A percentile compares a stretch with the other conserved stretches of the same genome.
Evolutionary conservation across 148 eudicot genomes (phyloP).

Genomic region (Chenopodium suecicum): DNA sequence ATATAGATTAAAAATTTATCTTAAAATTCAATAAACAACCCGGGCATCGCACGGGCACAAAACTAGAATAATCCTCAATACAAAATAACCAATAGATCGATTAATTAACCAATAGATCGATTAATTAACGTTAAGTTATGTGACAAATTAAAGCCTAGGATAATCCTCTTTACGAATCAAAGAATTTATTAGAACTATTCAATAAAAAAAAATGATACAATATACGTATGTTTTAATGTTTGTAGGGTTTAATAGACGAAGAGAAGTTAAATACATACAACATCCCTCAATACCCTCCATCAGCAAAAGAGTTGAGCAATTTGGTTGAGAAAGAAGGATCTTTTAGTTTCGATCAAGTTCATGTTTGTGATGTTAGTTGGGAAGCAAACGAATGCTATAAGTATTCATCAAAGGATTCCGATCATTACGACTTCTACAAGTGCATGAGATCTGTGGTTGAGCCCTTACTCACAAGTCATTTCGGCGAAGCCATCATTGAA

Average conservation of each 20-base stretch:
- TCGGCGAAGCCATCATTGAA: conserved; percentile 44
- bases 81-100: too few relatives aligned
- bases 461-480: conserved; percentile 45
- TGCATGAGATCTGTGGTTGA: conserved; percentile 56
- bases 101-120: too few relatives aligned
- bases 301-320: conserved; percentile 37
- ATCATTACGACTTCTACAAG: conserved; percentile 8
- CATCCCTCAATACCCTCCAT: conserved; percentile 52
- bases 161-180: too few relatives aligned
- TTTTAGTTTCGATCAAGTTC: conserved; percentile 31
- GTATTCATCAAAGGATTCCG: not conserved
- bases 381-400: not conserved
- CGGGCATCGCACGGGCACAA: too few relatives aligned
- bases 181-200: too few relatives aligned
- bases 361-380: conserved; percentile 43
- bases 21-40: too few relatives aligned
- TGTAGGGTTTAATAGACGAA: conserved; percentile 57
- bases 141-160: too few relatives aligned
- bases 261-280: conserved; percentile 45
- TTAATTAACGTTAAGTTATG: too few relatives aligned
- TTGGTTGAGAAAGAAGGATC: conserved; percentile 46
- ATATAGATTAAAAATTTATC: too few relatives aligned
- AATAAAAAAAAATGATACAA: not conserved
- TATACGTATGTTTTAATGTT: not conserved
- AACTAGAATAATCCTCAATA: too few relatives aligned